Conservation (phyloP, 192 early-diverging fungal genomes). For the Backusella tarrabulga region DNA sequence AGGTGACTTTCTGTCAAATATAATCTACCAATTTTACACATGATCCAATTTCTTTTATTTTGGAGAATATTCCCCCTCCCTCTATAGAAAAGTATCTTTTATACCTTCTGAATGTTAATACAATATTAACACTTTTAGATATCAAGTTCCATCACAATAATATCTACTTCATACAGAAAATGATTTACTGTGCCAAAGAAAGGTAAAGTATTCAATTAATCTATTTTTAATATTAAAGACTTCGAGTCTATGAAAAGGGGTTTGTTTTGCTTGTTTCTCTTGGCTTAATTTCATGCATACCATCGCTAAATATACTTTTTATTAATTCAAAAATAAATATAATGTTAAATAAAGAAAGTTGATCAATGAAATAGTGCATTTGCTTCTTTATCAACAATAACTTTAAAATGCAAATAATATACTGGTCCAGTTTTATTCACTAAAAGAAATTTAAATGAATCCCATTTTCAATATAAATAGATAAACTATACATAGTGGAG, state of each 20-base stretch:
- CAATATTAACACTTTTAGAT: not conserved
- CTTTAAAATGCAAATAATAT: no score
- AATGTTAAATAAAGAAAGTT: no score
- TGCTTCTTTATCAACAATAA: no score
- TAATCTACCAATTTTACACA: no score
- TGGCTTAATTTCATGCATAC: not conserved
- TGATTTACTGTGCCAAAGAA: not conserved
- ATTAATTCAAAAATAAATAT: not conserved
- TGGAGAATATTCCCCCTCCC: no score
- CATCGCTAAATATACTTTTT: not conserved
- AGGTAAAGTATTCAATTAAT: not conserved
- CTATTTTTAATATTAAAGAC: no score
- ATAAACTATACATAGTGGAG: not conserved
- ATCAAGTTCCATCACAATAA: not conserved
- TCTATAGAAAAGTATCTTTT: no score
- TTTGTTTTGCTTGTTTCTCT: not conserved
- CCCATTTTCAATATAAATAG: not conserved
- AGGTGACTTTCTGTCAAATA: no score
- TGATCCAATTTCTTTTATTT: no score
- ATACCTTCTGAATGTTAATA: no score
- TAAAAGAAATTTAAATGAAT: not conserved
- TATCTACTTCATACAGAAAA: not conserved
- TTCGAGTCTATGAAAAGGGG: not conserved
- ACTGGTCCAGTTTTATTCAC: no score
- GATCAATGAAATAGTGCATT: no score